A percentile compares a stretch with the other conserved stretches of the same genome.
phyloP scores from a whole-genome alignment of 2,329 filamentous ascomycete genomes.

The Phoma herbarum region DNA sequence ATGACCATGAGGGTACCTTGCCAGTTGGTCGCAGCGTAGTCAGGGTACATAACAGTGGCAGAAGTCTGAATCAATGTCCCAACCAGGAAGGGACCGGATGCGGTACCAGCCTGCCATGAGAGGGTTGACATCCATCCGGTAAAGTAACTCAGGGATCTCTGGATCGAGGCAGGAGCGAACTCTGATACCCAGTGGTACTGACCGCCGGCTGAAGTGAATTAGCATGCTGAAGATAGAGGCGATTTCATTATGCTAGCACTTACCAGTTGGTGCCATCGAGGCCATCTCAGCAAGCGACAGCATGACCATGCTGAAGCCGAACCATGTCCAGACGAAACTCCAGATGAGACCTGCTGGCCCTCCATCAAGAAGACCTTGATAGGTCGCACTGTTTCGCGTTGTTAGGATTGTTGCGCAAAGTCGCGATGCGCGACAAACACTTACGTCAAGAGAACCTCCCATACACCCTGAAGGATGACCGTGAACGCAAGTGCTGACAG shows the following conservation, averaged over 20 bases:
- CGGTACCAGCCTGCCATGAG: conserved; percentile 61
- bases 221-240: background rate
- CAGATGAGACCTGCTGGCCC: conserved; percentile 47
- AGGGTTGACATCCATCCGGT: conserved; percentile 60
- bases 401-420: conserved; percentile 17
- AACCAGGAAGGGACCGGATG: conserved; percentile 58
- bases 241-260: background rate
- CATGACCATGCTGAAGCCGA: conserved; percentile 45
- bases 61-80: conserved; percentile 59
- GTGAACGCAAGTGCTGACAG: conserved; percentile 46
- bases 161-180: conserved; percentile 40
- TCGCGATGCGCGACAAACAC: conserved; percentile 13
- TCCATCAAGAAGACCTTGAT: conserved; percentile 43
- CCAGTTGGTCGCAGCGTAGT: conserved; percentile 56
- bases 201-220: conserved; percentile 34
- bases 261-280: conserved; percentile 44
- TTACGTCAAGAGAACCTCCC: conserved; percentile 47
- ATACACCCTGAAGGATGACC: conserved; percentile 46
- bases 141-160: conserved; percentile 41
- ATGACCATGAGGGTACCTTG: conserved; percentile 61
- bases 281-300: conserved; percentile 48
- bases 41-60: conserved; percentile 54
- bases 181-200: conserved; percentile 50
- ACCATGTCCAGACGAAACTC: conserved; percentile 49
- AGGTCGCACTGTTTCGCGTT: conserved; percentile 31